Evolutionary conservation across 192 early-diverging fungal genomes (phyloP).

Genomic region (Gonapodya prolifera): DNA sequence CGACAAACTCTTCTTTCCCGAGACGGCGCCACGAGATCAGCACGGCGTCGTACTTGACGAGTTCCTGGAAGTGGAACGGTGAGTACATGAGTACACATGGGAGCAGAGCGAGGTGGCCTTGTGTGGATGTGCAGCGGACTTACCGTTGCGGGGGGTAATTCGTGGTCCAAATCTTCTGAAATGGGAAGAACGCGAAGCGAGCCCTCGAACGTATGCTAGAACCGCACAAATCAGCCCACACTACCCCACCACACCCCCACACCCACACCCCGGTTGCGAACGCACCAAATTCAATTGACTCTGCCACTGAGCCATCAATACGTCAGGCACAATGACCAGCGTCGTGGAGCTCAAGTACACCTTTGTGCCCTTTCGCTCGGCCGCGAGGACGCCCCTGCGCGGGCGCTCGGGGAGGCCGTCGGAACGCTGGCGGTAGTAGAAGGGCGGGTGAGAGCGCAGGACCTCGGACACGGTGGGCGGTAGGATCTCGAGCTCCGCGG

Average conservation of each 20-base stretch:
- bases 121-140: neutral
- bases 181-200: constrained; percentile 29
- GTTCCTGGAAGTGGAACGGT: constrained; percentile 8
- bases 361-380: constrained; percentile 18
- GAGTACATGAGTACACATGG: neutral
- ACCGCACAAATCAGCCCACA: too few species aligned
- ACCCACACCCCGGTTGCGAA: too few species aligned
- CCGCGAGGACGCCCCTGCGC: neutral
- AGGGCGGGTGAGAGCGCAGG: constrained; percentile 34
- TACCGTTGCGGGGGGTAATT: constrained; percentile 29
- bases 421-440: constrained; percentile 31
- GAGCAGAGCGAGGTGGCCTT: neutral
- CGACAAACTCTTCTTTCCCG: constrained; percentile 38
- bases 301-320: constrained; percentile 61
- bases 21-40: constrained; percentile 54
- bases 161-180: constrained; percentile 18
- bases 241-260: too few species aligned
- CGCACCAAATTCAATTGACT: constrained; percentile 44
- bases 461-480: constrained; percentile 13
- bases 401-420: constrained; percentile 12
- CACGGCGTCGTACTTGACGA: constrained; percentile 56
- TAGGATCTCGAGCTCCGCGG: constrained; percentile 27
- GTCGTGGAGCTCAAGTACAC: constrained; percentile 51
- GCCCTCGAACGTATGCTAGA: constrained; percentile 38
- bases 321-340: constrained; percentile 66